Evolutionary conservation across 1,284 basidiomycete genomes (phyloP).

Genomic region (Pulchroboletus neoregius): DNA sequence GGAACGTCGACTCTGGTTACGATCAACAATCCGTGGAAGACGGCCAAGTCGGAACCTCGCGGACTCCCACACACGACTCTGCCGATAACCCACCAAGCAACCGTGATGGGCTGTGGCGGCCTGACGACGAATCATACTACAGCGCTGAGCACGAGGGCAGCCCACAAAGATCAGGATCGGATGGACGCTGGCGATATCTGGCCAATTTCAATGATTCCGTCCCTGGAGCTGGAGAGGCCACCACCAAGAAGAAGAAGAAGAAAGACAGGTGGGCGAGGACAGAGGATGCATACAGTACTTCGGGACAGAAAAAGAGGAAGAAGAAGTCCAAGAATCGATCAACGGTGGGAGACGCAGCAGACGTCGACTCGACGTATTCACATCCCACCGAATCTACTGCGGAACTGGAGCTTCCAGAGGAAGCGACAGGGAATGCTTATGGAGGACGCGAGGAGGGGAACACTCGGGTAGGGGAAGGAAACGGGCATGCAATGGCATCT

Average conservation of each 20-base stretch:
- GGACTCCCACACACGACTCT: constrained; percentile 10
- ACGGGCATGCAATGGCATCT: constrained; percentile 16
- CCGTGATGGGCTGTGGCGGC: constrained; percentile 57
- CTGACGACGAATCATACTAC: constrained; percentile 72
- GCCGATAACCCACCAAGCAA: constrained; percentile 33
- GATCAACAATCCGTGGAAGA: constrained; percentile 74
- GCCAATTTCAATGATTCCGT: constrained; percentile 73
- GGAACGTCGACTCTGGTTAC: constrained; percentile 67
- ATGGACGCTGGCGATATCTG: constrained; percentile 74
- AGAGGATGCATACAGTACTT: constrained; percentile 69
- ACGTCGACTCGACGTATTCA: constrained; percentile 44
- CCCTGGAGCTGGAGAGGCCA: constrained; percentile 38
- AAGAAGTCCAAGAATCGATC: constrained; percentile 54
- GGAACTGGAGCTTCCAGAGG: constrained; percentile 58
- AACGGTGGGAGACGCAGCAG: constrained; percentile 40
- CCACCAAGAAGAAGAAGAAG: constrained; percentile 64
- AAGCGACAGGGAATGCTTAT: constrained; percentile 63
- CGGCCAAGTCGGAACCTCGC: constrained; percentile 51
- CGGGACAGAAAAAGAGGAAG: constrained; percentile 42
- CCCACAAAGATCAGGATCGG: constrained; percentile 30
- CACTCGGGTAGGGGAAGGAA: constrained; percentile 16
- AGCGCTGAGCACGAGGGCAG: constrained; percentile 41
- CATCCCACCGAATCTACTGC: constrained; percentile 39
- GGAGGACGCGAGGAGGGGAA: constrained; percentile 34
- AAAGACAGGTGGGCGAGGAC: constrained; percentile 82